Evolutionary conservation across 225 moss, liverwort and hornwort species (phyloP), one percentile per base, ranked within the genome.

Genomic region (Sphagnum contortum): DNA sequence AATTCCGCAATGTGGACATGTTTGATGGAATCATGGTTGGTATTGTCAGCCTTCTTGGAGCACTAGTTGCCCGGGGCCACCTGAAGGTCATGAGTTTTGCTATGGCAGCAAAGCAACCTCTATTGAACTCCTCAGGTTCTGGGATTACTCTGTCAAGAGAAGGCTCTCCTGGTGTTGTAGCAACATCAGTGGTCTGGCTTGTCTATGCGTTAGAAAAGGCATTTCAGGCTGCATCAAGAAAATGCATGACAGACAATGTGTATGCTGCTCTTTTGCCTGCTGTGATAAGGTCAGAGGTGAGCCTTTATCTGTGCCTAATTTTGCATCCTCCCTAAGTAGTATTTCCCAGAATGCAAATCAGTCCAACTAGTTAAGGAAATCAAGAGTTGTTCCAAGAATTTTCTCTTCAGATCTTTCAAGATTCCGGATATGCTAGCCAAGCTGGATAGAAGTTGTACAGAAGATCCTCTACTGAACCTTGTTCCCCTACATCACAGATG

Each of bases 1-100:
- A 93, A 68, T 98, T 93, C 58, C 85, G 96, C 61, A 98, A 98
- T 74, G 87, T 98, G 68, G 96, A 93, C 66, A 90, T 87, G 70
- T 85, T 87, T 71, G 96, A 98, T 84, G 96, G 96, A 64, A 98
- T 93, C 14, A 91, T 98, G 87, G 92, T 93, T 63, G 96, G 96
- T 49, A 73, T 98, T 11, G 90, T 93, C 57, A 98, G 96, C 71
- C 82, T 98, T 60, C 81, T 98, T 55, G 96, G 96, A 68, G 96
- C 96, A 47, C 68, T 98, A 70, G 93, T 98, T 69, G 83, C 89
- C 45, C 87, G 88, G 63, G 89, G 90, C 14, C 92, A 90, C 72
- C 76, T 98, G 72, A 98, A 90, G 80, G 81, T 88, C 14, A 80
- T 89, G 77, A 92, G 92, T 78, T 85, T 87, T 75, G 84, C 95